Evolutionary conservation across 2,329 filamentous ascomycete genomes (phyloP).

Genomic region (Celoporthe dispersa): DNA sequence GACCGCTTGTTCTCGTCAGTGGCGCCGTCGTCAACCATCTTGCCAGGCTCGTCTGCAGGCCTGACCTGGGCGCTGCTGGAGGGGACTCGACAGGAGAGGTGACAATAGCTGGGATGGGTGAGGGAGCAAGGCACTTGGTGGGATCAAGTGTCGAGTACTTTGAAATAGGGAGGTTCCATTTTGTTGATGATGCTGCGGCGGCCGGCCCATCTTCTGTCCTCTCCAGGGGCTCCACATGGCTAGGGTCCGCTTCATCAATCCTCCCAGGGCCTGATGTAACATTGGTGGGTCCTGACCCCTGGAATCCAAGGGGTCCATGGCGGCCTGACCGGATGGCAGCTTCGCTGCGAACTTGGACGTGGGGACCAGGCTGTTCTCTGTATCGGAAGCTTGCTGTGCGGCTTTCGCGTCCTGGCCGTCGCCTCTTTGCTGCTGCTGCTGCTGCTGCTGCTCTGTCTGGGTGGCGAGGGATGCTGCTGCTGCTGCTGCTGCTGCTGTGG

Average conservation of each 20-base stretch:
- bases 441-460: slow-evolving; percentile 9
- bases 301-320: slow-evolving; percentile 27
- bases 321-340: slow-evolving; percentile 28
- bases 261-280: slow-evolving; percentile 30
- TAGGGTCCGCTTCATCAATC: slow-evolving; percentile 31
- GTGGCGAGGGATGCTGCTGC: slow-evolving; percentile 12
- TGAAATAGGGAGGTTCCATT: slow-evolving; percentile 43
- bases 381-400: slow-evolving; percentile 16
- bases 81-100: slow-evolving; percentile 29
- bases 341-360: slow-evolving; percentile 35
- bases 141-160: slow-evolving; percentile 49
- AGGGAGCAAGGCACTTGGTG: slow-evolving; percentile 31
- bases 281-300: slow-evolving; percentile 28
- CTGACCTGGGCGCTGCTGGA: slow-evolving; percentile 28
- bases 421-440: not conserved
- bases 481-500: slow-evolving; percentile 6
- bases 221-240: slow-evolving; percentile 27
- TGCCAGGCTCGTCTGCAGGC: slow-evolving; percentile 26
- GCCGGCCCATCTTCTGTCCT: slow-evolving; percentile 31
- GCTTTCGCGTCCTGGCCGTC: not conserved
- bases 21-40: slow-evolving; percentile 35
- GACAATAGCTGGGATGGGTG: slow-evolving; percentile 31
- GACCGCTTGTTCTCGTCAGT: slow-evolving; percentile 38
- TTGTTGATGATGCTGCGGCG: slow-evolving; percentile 26
- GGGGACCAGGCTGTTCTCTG: slow-evolving; percentile 31